Base-by-base conservation (phyloP, 1,139 yeast species). In the Yamadazyma atlantica region DNA sequence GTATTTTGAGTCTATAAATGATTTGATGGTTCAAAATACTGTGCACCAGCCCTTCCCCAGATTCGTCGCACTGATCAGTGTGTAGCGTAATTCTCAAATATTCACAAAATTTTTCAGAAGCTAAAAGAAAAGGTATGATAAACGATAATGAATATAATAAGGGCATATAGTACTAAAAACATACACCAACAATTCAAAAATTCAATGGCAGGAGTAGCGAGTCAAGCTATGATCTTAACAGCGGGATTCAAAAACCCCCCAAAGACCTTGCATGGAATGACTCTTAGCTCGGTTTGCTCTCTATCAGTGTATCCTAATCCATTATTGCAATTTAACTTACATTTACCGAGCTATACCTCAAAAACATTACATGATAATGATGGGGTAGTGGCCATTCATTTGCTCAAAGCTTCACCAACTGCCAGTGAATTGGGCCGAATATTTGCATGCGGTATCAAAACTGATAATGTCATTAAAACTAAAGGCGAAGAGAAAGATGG, bases 211-310 rank as follows among this genome's bases (percentile, higher is more conserved):
- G 51, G 71, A 15, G 54, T 69, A 13, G 53, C 73, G 17, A 59
- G 70, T 5, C 77, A 65, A 39, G 75, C 76, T 4, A 70, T 70
- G 76, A 61, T 71, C 4, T 40, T 66, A 21, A 65, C 71, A 0
- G 64, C 66, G 6, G 61, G 63, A 2, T 37, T 17, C 48, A 49
- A 31, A 35, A 33, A 25, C 53, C 28, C 26, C 50, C 11, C 26
- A 27, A 34, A 31, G n/a, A 35, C 46, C 9, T 26, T 46, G n/a
- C 82, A 77, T 50, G 97, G 96, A 1, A 79, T 86, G 69, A 86
- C 96, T 0, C 64, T 89, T 3, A 83, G 95, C 2, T 85, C 95
- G 0, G 87, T 86, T 29, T 77, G 87, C 13, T 87, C 96, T 1
- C 62, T 89, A 11, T 80, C 94, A 1, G 75, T 86, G 23, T 69